Evolutionary conservation across 1,284 basidiomycete genomes (phyloP), one percentile per base, ranked within the genome.

Genomic region (Ustilago bromivora): DNA sequence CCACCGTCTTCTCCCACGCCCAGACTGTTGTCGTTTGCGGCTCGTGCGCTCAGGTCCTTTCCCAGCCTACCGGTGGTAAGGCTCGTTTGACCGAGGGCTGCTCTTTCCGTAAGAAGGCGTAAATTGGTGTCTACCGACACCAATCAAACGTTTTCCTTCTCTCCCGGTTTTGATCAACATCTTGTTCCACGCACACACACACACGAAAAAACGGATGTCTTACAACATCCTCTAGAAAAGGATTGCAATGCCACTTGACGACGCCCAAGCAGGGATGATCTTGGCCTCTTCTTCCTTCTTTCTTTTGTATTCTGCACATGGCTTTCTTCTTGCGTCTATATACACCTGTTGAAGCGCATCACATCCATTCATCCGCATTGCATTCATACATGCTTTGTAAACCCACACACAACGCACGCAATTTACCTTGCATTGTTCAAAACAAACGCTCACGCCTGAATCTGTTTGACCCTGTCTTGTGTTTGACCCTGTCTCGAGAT

Each of bases 1-100:
- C 94, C 80, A 95, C 94, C 76, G 94, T 96, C 83, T 96, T 96
- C 91, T 95, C 94, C 79, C 94, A 96, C 87, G 94, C 94, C 49
- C 94, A 95, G 88, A 94, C 93, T 71, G 95, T 96, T 61, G 95
- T 96, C 55, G 88, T 94, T 78, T 99, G 96, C 88, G 92, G 91
- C 79, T 93, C 94, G 63, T 99, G 96, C 91, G 91, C 94, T 72
- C 94, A 92, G 84, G 94, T 98, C 76, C 90, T 99, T 81, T 98
- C 95, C 91, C 96, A 98, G 88, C 97, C 97, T 65, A 98, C 96
- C 69, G 96, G 96, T 90, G 96, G 96, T 90, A 98, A 94, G 90
- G 96, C 96, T 85, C 92, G 96, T 87, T 89, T 99, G 88, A 98
- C 96, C 78, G 96, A 98, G 90, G 97, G 82, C 79, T 83, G 82